Conservation (phyloP, 2,329 filamentous ascomycete species). For the Cyphellophora attinorum region DNA sequence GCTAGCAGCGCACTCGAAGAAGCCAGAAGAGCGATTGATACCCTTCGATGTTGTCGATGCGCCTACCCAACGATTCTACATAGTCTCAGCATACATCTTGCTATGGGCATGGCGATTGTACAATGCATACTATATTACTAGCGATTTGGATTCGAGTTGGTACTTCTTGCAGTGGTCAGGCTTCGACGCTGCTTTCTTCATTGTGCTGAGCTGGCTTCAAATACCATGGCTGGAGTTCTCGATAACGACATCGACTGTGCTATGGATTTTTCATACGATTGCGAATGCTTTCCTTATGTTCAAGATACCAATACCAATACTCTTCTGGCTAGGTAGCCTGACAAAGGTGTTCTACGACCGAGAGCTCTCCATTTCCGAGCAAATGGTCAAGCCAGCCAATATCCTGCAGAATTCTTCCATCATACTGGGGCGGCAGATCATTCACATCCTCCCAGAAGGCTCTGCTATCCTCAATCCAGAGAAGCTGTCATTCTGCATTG, state of each 20-base stretch:
- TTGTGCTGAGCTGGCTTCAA: constrained; percentile 72
- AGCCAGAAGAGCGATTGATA: constrained; percentile 54
- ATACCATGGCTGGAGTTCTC: constrained; percentile 97
- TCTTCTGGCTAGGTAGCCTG: constrained; percentile 61
- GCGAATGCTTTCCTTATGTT: constrained; percentile 88
- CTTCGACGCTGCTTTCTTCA: constrained; percentile 78
- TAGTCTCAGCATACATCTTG: constrained; percentile 65
- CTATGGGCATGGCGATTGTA: constrained; percentile 77
- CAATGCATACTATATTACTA: constrained; percentile 71
- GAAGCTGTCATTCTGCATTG: constrained; percentile 70
- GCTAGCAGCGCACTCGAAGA: constrained; percentile 13
- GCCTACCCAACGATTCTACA: constrained; percentile 82
- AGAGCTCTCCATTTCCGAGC: constrained; percentile 87
- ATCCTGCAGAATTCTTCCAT: constrained; percentile 88
- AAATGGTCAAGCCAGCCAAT: constrained; percentile 75
- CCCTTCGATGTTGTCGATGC: constrained; percentile 75
- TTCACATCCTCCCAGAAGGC: constrained; percentile 95
- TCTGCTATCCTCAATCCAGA: constrained; percentile 83
- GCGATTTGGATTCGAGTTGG: constrained; percentile 78
- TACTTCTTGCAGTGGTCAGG: constrained; percentile 89
- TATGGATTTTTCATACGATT: constrained; percentile 63
- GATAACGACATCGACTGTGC: constrained; percentile 57
- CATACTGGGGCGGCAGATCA: constrained; percentile 92
- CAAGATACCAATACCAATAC: constrained; percentile 69
- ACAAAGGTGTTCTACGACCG: constrained; percentile 81